Percentiles rank a stretch among this genome's conserved stretches.
Conservation (phyloP, 768 basidiomycete genomes). For the Hericium erinaceus region DNA sequence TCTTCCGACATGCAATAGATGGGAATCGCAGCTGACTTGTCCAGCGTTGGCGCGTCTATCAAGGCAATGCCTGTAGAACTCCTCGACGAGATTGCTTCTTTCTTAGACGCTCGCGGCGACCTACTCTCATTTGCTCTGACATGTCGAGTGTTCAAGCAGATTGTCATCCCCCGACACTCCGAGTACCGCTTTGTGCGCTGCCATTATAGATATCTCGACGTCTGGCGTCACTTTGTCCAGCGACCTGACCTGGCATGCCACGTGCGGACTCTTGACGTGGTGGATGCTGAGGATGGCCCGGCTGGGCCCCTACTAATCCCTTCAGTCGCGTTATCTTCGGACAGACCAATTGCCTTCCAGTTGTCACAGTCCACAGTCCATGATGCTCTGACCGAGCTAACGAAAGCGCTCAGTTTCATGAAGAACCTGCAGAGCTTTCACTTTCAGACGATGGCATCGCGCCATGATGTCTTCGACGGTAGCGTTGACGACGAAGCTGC, state of each 20-base stretch:
- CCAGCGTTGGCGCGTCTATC: too few relatives aligned
- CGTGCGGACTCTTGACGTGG: constrained; percentile 1
- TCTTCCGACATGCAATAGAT: too few relatives aligned
- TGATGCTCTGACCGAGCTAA: background rate
- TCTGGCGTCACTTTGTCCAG: constrained; percentile 1
- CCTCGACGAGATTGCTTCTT: constrained; percentile 3
- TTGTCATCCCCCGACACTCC: constrained; percentile 5
- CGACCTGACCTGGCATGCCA: constrained; percentile 1
- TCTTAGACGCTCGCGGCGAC: constrained; percentile 4
- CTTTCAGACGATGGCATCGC: too few relatives aligned
- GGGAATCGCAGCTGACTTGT: too few relatives aligned
- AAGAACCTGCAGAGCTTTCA: background rate
- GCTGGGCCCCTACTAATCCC: background rate
- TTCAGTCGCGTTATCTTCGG: background rate
- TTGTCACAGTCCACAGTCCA: background rate
- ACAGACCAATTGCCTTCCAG: background rate
- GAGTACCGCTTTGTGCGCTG: constrained; percentile 6
- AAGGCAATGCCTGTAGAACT: constrained; percentile 2
- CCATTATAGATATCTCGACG: background rate
- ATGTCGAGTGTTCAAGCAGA: background rate
- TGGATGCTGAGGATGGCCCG: constrained; percentile 1
- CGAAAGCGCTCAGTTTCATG: background rate
- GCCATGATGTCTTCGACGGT: too few relatives aligned
- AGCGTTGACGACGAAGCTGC: too few relatives aligned
- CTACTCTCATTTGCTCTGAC: constrained; percentile 2